Base-by-base conservation (phyloP, 768 basidiomycete species). In the Tephrocybe rancida region DNA sequence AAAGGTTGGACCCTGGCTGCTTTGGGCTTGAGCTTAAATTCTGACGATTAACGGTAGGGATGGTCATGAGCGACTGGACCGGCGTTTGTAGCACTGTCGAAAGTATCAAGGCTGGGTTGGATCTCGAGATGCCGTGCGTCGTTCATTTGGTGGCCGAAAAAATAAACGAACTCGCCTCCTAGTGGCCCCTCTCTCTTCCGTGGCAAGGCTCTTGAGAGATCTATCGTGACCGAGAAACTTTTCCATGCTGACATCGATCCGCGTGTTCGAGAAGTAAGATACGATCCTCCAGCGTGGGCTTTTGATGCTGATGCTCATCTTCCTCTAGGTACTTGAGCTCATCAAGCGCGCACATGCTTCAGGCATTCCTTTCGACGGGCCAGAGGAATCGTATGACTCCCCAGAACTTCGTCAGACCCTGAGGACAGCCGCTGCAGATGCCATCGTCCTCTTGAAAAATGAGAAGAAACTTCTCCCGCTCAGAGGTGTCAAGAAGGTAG, bases 391-490 rank as follows among this genome's bases (percentile, higher is more conserved):
- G 27, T 57, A 74, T 32, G 78, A 83, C 56, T 80, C 76, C 0
- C 76, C 77, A 1, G 73, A 80, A 54, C 62, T 78, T 38, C 76
- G 81, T 32, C 59, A 70, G 42, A 62, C 82, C 11, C 67, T 84
- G 29, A 77, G 85, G 22, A 75, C 70, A 21, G 75, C 81, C 1
- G 83, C 82, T 1, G 76, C 78, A 1, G 81, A 83, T 44, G 70
- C 78, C 3, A 76, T 82, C 38, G 84, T 87, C 7, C 71, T 87
- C 0, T 69, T 87, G 27, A 86, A 86, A 68, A 88, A 88, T 65
- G 73, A 82, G 4, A 69, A 70, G 7, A 66, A 66, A 1, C 50
- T 86, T 26, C 73, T 87, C 13, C 85, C 85, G 0, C 65, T 85
- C n/a, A 39, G 38, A 13, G 29, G 44, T 1, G 26, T 58, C 43